Evolutionary conservation across 2,329 filamentous ascomycete species (phyloP), one percentile per base, ranked within the genome.

Genomic region (Diaporthe caulivora): DNA sequence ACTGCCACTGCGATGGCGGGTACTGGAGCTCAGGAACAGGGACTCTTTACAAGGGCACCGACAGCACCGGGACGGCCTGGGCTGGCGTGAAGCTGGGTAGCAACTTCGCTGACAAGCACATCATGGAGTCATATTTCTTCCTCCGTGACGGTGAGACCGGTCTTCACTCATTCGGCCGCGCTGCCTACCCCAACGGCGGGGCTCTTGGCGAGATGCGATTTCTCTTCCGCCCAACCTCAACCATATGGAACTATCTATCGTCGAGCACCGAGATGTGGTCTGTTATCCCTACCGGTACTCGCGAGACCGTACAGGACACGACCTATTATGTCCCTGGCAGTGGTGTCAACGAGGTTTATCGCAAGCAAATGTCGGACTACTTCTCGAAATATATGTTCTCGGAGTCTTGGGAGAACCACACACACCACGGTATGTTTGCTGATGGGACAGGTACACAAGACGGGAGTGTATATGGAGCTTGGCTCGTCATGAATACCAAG

Each of bases 331-430:
- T 92, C 17, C 60, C 60, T 15, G 87, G 87, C n/a, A 87, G 87
- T 55, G 86, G 86, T 0, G 85, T 86, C 0, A 78, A 87, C 15
- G 88, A 90, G 76, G 82, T 87, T 0, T 92, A 92, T 77, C 87
- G 90, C 0, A 79, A 85, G 42, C 82, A 90, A 69, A 85, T 88
- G 73, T 84, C 88, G 2, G 87, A 91, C 64, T 92, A 91, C 79
- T 92, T 92, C 77, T 92, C 90, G 34, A 92, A 92, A 78, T 92
- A 92, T 76, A 91, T 87, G 0, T 92, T 92, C 73, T 84, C 85
- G 5, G 88, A 90, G 72, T 84, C 84, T 1, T 92, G 89, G 89
- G 83, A 89, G 64, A 85, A 90, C 57, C 88, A 91, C 72, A 84
- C 85, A 54, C 89, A 87, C 3, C 89, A 92, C 76, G 90, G 90